These are phyloP conservation scores for Globisporangium nodosum DNA, from an alignment of 352 stramenopile species.

Conservation along the genomic window DNA sequence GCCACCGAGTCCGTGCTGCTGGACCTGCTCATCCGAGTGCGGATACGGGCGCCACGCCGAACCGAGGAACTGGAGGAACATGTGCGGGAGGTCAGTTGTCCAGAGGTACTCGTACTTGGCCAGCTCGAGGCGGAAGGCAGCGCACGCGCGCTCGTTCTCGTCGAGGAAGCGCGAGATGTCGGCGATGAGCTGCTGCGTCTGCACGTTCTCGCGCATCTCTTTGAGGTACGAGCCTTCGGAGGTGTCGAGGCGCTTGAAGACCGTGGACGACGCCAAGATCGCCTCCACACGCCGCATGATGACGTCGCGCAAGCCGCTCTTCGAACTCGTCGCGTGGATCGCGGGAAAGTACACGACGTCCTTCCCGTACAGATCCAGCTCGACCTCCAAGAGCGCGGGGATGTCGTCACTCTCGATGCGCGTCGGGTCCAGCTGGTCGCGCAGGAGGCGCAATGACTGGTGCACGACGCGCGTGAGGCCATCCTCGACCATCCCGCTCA, in stretches of 20 bases:
- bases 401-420: constrained; percentile 81
- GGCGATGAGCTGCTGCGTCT: constrained; percentile 68
- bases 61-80: constrained; percentile 82
- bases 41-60: constrained; percentile 55
- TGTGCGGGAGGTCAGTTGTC: constrained; percentile 85
- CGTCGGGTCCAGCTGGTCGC: constrained; percentile 79
- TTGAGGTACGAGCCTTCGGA: constrained; percentile 86
- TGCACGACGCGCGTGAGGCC: constrained; percentile 71
- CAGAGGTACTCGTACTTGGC: constrained; percentile 91
- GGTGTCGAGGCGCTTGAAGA: constrained; percentile 85
- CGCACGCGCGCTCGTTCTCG: constrained; percentile 62
- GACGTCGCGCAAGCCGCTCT: constrained; percentile 55
- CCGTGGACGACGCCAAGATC: constrained; percentile 53
- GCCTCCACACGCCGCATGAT: constrained; percentile 64
- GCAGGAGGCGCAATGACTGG: constrained; percentile 58
- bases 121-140: constrained; percentile 61
- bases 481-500: constrained; percentile 88
- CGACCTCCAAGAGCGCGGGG: constrained; percentile 85
- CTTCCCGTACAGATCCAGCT: constrained; percentile 87
- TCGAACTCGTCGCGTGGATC: constrained; percentile 37
- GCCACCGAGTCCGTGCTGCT: constrained; percentile 11
- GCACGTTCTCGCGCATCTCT: constrained; percentile 81
- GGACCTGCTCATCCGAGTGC: constrained; percentile 7
- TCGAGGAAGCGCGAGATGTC: constrained; percentile 82
- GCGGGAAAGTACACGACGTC: constrained; percentile 79